Evolutionary conservation across 306 rosid species (phyloP).

Genomic region (Prunus davidiana): DNA sequence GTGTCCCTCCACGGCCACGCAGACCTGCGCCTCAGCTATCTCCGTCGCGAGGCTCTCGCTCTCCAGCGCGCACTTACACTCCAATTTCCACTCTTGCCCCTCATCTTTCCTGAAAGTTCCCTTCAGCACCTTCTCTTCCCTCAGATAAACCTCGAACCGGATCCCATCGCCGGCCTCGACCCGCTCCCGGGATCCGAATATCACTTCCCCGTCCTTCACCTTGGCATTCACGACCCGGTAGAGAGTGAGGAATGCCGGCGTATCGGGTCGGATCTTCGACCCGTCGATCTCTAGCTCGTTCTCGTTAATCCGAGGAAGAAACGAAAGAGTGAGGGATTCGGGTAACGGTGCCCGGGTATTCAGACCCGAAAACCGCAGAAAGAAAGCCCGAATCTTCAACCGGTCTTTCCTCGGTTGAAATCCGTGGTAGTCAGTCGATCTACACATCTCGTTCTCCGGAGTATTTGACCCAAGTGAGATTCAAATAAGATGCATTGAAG

Average conservation of each 20-base stretch:
- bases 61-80: constrained; percentile 36
- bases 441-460: constrained; percentile 29
- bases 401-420: constrained; percentile 13
- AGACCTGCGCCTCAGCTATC: constrained; percentile 31
- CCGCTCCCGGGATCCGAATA: constrained; percentile 40
- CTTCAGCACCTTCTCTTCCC: constrained; percentile 42
- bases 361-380: constrained; percentile 31
- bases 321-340: constrained; percentile 40
- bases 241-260: constrained; percentile 40
- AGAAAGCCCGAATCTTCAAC: constrained; percentile 26
- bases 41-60: constrained; percentile 4
- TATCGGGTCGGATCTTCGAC: constrained; percentile 32
- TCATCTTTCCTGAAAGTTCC: constrained; percentile 39
- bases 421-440: constrained; percentile 34
- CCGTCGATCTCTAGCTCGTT: constrained; percentile 36
- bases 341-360: constrained; percentile 18
- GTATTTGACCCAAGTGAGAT: neutral
- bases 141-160: constrained; percentile 38
- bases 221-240: constrained; percentile 27
- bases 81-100: constrained; percentile 38
- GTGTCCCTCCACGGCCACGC: constrained; percentile 46
- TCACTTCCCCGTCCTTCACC: constrained; percentile 2
- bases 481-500: neutral
- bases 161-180: constrained; percentile 37
- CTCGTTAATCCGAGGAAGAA: constrained; percentile 40